Evolutionary conservation across 257 asterid species (phyloP), one percentile per base, ranked within the genome.

Genomic region (Fraxinus excelsior): DNA sequence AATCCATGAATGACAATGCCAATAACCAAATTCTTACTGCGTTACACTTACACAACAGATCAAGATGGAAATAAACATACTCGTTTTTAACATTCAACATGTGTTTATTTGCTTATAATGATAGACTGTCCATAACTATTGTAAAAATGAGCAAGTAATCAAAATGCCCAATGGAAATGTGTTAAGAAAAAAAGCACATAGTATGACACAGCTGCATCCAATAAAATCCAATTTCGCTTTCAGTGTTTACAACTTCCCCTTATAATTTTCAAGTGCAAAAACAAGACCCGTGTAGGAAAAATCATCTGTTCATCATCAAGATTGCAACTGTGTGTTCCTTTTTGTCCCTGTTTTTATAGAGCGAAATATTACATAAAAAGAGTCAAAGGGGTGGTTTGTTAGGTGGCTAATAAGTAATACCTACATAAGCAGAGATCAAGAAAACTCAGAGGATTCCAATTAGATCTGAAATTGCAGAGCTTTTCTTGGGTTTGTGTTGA

Each of bases 391-490:
- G n/a, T 25, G 31, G 65, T 46, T 46, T 9, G 60, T 28, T 74
- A 28, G 78, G 65, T 51, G 72, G 71, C 56, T 11, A 46, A 25
- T 42, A 9, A 38, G 42, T 7, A 37, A 37, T 58, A 65, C 73
- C 73, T 37, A 23, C 60, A 21, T 31, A 51, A 51, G 18, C 60
- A 51, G 23, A 51, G 60, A 19, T 51, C 60, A 60, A 67, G 80
- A 72, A 31, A 46, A 74, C 16, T 44, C 44, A 49, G 76, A 75
- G 73, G 72, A 29, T 78, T 83, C 87, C 78, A 76, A 75, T 53
- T 75, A 78, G 84, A 83, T 80, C 85, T 83, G 64, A 79, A 26
- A 56, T 71, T 76, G 66, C 37, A 31, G 81, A 7, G 56, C 38
- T 67, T 46, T 49, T 62, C 78, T 42, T 23, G 60, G 23, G 7